phyloP scores from a whole-genome alignment of 176 grass and related monocot genomes.

The Hordeum marinum region DNA sequence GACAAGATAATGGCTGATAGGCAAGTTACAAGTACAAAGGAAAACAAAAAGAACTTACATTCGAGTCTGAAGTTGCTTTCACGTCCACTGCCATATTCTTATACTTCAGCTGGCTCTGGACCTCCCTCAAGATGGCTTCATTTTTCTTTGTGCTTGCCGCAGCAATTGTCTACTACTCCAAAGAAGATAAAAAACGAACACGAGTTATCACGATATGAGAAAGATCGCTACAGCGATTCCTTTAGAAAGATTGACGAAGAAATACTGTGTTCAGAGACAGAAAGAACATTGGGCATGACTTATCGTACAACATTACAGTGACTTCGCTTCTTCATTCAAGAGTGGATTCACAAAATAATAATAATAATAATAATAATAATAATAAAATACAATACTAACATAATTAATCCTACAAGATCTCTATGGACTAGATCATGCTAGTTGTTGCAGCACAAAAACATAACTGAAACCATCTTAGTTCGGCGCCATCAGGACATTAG shows the following conservation, averaged over 20 bases:
- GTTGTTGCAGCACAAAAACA: neutral
- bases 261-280: neutral
- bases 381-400: neutral
- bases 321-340: neutral
- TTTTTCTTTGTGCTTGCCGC: slow-evolving; percentile 49
- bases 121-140: slow-evolving; percentile 50
- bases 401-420: too few relatives aligned
- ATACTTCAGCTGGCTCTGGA: slow-evolving; percentile 63
- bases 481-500: neutral
- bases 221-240: neutral
- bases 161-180: slow-evolving; percentile 37
- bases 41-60: slow-evolving; percentile 21
- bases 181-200: neutral
- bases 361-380: neutral
- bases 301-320: neutral
- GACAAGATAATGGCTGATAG: neutral
- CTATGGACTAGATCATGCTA: neutral
- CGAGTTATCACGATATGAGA: neutral
- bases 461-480: neutral
- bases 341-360: neutral
- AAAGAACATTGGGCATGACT: too few relatives aligned
- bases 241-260: neutral
- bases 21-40: neutral
- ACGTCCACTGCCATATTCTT: slow-evolving; percentile 51
- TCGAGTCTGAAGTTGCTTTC: slow-evolving; percentile 74